Conservation (phyloP, 2,329 filamentous ascomycete genomes). For the Aureobasidium melanogenum region DNA sequence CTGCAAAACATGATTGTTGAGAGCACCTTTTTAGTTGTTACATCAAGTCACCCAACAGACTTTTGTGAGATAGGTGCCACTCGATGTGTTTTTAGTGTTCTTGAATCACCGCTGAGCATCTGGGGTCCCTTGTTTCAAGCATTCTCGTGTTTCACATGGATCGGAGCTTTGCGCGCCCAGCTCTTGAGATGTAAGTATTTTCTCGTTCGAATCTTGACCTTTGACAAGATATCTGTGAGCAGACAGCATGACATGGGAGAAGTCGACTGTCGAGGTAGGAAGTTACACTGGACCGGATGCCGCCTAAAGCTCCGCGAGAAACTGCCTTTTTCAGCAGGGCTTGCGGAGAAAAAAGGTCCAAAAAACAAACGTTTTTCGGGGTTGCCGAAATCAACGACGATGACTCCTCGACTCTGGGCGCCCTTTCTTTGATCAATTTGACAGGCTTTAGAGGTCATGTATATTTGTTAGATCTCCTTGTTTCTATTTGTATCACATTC, state of each 20-base stretch:
- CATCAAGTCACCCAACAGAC: no score
- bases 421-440: neutral
- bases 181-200: no score
- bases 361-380: neutral
- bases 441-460: neutral
- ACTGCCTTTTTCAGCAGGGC: neutral
- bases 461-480: neutral
- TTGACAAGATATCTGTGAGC: neutral
- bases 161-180: no score
- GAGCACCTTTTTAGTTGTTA: no score
- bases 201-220: no score
- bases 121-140: no score
- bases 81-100: no score
- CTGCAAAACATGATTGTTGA: neutral
- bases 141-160: no score
- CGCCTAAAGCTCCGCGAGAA: neutral
- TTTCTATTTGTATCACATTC: neutral
- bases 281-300: no score
- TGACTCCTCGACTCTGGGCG: neutral
- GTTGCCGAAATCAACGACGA: neutral
- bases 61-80: no score
- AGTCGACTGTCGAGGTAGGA: no score
- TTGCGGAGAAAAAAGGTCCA: neutral
- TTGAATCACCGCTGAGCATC: no score
- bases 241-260: neutral